A percentile compares a stretch with the other conserved stretches of the same genome.
Evolutionary conservation across 192 early-diverging fungal genomes (phyloP).

Genomic region (Coemansia aciculifera): DNA sequence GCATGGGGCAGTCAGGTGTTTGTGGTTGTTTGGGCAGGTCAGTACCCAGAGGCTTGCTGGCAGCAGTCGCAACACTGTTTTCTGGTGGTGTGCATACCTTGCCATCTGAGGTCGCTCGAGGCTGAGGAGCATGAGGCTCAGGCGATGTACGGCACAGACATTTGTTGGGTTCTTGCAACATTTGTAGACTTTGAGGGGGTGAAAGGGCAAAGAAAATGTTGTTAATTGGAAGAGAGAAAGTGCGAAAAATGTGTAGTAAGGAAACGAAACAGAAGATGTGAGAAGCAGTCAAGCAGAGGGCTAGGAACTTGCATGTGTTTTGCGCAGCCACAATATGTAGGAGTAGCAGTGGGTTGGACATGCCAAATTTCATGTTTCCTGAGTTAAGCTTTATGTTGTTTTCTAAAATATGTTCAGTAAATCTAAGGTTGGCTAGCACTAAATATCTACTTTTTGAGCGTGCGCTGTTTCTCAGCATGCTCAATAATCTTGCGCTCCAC

Average conservation of each 20-base stretch:
- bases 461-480: conserved; percentile 82
- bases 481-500: conserved; percentile 90
- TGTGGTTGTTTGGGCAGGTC: neutral
- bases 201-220: neutral
- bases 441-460: conserved; percentile 58
- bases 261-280: too few species aligned
- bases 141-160: neutral
- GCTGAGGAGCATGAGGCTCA: neutral
- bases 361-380: too few species aligned
- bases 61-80: neutral
- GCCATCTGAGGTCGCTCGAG: neutral
- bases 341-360: too few species aligned
- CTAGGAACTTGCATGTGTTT: too few species aligned
- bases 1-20: neutral
- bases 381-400: too few species aligned
- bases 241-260: neutral
- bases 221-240: neutral
- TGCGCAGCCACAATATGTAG: too few species aligned
- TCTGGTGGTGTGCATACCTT: neutral
- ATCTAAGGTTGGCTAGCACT: neutral
- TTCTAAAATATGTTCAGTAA: neutral
- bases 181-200: neutral
- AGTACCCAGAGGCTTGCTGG: neutral
- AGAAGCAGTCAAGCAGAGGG: too few species aligned
- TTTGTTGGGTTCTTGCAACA: neutral